Conservation (phyloP, 352 stramenopile species). For the Pythium folliculosum region DNA sequence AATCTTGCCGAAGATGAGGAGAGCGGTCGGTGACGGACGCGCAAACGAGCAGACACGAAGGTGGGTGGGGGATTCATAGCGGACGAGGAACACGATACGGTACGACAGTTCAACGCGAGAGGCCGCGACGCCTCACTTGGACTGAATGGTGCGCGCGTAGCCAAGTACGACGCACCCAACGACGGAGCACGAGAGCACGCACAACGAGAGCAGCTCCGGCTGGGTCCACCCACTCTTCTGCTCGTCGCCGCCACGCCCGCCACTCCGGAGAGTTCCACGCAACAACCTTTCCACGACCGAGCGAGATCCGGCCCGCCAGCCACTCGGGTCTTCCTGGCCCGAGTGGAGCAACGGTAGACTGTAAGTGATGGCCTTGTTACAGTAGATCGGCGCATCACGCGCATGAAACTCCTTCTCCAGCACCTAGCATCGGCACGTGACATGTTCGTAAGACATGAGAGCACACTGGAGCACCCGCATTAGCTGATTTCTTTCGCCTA, state of each 20-base stretch:
- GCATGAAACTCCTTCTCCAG: constrained; percentile 49
- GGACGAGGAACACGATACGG: too few species aligned
- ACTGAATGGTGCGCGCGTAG: constrained; percentile 16
- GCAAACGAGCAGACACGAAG: constrained; percentile 10
- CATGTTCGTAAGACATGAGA: too few species aligned
- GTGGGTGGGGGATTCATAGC: constrained; percentile 7
- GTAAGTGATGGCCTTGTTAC: constrained; percentile 34
- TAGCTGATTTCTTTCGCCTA: constrained; percentile 22
- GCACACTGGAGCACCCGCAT: too few species aligned
- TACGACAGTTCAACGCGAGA: too few species aligned
- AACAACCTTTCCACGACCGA: constrained; percentile 35
- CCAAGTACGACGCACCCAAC: constrained; percentile 45
- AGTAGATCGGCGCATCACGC: constrained; percentile 47
- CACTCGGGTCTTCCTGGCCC: neutral
- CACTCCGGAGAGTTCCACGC: constrained; percentile 15
- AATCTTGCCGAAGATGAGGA: neutral
- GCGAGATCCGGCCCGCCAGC: neutral
- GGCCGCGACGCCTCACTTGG: constrained; percentile 32
- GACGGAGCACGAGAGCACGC: constrained; percentile 54
- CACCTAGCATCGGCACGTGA: too few species aligned
- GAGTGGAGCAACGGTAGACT: constrained; percentile 12
- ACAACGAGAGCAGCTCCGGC: constrained; percentile 57
- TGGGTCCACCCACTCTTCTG: constrained; percentile 40
- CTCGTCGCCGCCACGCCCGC: constrained; percentile 24
- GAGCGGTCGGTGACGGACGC: constrained; percentile 17